Percentiles rank a stretch among this genome's conserved stretches.
These are phyloP conservation scores for Wickerhamiella spandovensis DNA, from an alignment of 805 yeast genomes.

Conservation along the genomic window DNA sequence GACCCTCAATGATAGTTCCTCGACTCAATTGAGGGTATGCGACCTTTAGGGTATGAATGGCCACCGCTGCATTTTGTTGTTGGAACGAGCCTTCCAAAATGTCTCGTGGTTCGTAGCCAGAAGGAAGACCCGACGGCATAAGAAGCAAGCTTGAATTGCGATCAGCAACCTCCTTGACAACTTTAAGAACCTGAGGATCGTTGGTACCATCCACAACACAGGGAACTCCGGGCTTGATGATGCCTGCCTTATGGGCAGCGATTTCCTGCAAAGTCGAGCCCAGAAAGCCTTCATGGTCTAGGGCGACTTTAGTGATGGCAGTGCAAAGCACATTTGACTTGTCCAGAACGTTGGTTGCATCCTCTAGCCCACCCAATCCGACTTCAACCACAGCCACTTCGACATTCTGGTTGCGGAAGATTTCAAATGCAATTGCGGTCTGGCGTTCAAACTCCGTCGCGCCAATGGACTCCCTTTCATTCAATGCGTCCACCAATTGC, in stretches of 20 bases:
- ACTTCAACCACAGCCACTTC: constrained; percentile 82
- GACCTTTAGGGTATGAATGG: background rate
- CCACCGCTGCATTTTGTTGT: constrained; percentile 42
- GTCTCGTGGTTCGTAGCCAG: constrained; percentile 18
- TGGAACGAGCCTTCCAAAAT: constrained; percentile 70
- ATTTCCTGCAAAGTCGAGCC: constrained; percentile 56
- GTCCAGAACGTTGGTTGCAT: constrained; percentile 56
- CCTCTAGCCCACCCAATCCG: constrained; percentile 82
- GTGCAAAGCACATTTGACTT: background rate
- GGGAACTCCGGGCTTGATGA: constrained; percentile 47
- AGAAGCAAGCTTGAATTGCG: background rate
- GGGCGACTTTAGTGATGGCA: background rate
- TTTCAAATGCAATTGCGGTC: constrained; percentile 73
- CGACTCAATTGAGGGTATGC: constrained; percentile 23
- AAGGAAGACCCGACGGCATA: constrained; percentile 5
- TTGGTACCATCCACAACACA: constrained; percentile 66
- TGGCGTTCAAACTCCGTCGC: constrained; percentile 84
- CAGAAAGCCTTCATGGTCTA: constrained; percentile 65
- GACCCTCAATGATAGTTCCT: constrained; percentile 35
- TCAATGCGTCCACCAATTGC: constrained; percentile 29
- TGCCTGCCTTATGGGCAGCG: constrained; percentile 78
- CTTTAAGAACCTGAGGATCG: constrained; percentile 32
- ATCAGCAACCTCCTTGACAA: constrained; percentile 5
- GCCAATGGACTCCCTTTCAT: constrained; percentile 32
- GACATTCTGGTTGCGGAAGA: constrained; percentile 47